Evolutionary conservation across 2,329 filamentous ascomycete species (phyloP).

Genomic region (Claviceps paspali): DNA sequence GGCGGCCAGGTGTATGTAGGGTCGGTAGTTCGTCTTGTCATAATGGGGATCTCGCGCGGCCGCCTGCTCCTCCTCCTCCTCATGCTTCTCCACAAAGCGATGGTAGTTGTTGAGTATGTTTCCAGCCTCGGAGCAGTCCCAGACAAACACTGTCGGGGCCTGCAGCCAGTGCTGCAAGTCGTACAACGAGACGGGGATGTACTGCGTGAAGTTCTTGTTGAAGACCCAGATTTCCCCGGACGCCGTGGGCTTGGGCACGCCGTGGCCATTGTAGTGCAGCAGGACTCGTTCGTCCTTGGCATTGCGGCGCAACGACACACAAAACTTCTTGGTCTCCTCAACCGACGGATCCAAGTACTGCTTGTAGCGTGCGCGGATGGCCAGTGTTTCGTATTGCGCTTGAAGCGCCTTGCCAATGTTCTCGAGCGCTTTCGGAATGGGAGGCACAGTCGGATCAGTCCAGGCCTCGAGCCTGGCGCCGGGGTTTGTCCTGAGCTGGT

Average conservation of each 20-base stretch:
- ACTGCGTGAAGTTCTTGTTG: constrained; percentile 97
- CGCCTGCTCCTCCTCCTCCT: constrained; percentile 69
- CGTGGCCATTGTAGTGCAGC: constrained; percentile 98
- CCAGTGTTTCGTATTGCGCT: constrained; percentile 88
- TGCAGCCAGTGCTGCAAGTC: constrained; percentile 93
- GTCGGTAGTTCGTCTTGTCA: constrained; percentile 54
- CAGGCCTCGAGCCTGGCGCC: constrained; percentile 91
- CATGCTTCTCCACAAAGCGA: constrained; percentile 86
- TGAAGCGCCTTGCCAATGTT: constrained; percentile 95
- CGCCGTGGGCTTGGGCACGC: constrained; percentile 85
- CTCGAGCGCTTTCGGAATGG: constrained; percentile 73
- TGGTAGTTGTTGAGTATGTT: constrained; percentile 94
- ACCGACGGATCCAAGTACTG: constrained; percentile 92
- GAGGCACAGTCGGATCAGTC: constrained; percentile 77
- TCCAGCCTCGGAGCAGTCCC: constrained; percentile 92
- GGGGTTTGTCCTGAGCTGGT: constrained; percentile 89
- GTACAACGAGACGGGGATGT: constrained; percentile 91
- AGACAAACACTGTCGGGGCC: constrained; percentile 90
- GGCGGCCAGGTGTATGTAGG: constrained; percentile 79
- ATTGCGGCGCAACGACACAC: constrained; percentile 74
- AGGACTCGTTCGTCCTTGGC: constrained; percentile 91
- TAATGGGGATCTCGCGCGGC: constrained; percentile 67
- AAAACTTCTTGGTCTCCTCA: constrained; percentile 95
- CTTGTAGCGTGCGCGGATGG: constrained; percentile 92
- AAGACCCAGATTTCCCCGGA: constrained; percentile 99